These are phyloP conservation scores for Lactarius indigo DNA, from an alignment of 768 basidiomycete species.

Conservation along the genomic window DNA sequence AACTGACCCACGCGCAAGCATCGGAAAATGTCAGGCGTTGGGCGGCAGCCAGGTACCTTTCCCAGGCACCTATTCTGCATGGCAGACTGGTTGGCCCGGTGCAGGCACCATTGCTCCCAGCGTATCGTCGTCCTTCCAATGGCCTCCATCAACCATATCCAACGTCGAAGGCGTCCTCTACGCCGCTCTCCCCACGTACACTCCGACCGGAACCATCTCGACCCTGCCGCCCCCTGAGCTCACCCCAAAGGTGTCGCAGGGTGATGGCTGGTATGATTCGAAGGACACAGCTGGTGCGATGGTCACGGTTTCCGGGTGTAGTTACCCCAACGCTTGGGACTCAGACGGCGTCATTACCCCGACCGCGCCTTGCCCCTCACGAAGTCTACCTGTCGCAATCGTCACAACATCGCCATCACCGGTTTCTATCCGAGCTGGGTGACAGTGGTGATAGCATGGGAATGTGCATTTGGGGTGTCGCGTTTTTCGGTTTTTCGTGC, in stretches of 20 bases:
- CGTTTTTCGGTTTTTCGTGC: neutral
- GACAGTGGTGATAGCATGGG: neutral
- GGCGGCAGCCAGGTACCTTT: slow-evolving; percentile 38
- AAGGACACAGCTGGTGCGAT: slow-evolving; percentile 51
- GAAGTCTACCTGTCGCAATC: neutral
- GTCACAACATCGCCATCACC: neutral
- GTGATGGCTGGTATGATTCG: slow-evolving; percentile 57
- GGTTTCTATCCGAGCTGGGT: neutral
- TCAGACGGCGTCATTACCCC: slow-evolving; percentile 22
- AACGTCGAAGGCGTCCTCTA: slow-evolving; percentile 38
- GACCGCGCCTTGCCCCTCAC: slow-evolving; percentile 22
- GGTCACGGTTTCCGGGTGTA: slow-evolving; percentile 59
- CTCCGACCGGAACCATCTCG: slow-evolving; percentile 52
- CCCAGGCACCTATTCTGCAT: slow-evolving; percentile 50
- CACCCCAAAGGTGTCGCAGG: slow-evolving; percentile 39
- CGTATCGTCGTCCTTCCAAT: slow-evolving; percentile 44
- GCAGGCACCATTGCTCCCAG: slow-evolving; percentile 46
- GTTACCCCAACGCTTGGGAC: slow-evolving; percentile 57
- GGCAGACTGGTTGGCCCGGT: slow-evolving; percentile 66
- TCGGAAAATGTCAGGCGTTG: slow-evolving; percentile 62
- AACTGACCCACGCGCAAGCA: slow-evolving; percentile 58
- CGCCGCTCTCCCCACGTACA: slow-evolving; percentile 54
- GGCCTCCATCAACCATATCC: slow-evolving; percentile 52
- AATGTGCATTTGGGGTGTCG: neutral
- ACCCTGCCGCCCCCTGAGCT: slow-evolving; percentile 56